phyloP scores from a whole-genome alignment of 2,329 filamentous ascomycete genomes.

The Penicillium sclerotiorum region DNA sequence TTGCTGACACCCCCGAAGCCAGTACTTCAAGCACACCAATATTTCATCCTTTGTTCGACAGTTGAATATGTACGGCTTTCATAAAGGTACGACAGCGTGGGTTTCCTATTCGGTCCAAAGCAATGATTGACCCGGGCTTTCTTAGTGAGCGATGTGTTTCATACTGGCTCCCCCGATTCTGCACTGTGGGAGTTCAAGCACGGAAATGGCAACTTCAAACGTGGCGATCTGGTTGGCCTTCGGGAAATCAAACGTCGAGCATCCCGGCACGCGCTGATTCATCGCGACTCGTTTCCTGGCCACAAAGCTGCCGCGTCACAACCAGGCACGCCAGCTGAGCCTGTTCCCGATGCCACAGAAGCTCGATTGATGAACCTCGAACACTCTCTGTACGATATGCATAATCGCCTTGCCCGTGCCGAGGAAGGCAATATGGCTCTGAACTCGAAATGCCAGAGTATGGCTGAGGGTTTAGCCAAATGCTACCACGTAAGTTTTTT shows the following conservation, averaged over 20 bases:
- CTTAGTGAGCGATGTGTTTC: constrained; percentile 94
- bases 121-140: constrained; percentile 9
- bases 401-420: constrained; percentile 72
- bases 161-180: constrained; percentile 89
- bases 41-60: constrained; percentile 98
- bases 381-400: constrained; percentile 79
- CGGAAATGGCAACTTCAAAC: constrained; percentile 94
- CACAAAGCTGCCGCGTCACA: constrained; percentile 76
- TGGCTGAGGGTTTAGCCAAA: constrained; percentile 78
- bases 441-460: constrained; percentile 76
- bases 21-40: constrained; percentile 99
- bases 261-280: constrained; percentile 88
- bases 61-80: constrained; percentile 99
- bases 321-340: constrained; percentile 80
- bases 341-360: constrained; percentile 78
- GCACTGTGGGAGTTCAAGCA: constrained; percentile 99
- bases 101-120: no score
- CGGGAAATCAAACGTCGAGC: constrained; percentile 95
- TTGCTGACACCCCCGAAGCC: constrained; percentile 56
- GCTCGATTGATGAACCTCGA: constrained; percentile 75
- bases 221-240: constrained; percentile 85
- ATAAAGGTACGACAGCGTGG: constrained; percentile 91
- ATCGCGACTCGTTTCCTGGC: constrained; percentile 82
- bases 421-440: constrained; percentile 82
- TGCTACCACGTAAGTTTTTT: constrained; percentile 62